Conservation (phyloP, 1,139 yeast species). For the Suhomyces choctaworum region DNA sequence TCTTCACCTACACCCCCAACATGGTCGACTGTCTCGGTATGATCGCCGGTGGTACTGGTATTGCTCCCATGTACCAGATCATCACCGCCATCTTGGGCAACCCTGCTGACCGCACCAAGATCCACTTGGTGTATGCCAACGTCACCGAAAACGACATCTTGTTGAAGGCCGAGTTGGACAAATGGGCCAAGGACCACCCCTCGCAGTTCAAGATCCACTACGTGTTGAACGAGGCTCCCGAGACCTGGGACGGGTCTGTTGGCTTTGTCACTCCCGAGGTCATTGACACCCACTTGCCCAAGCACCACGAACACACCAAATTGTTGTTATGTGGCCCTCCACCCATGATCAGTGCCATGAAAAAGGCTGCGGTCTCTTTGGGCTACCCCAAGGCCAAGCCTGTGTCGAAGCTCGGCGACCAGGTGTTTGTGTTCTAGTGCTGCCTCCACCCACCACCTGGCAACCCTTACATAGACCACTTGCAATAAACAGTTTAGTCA, state of each 20-base stretch:
- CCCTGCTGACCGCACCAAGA: slow-evolving; percentile 76
- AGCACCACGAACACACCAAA: slow-evolving; percentile 63
- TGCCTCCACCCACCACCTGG: not conserved
- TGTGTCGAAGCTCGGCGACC: slow-evolving; percentile 89
- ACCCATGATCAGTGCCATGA: slow-evolving; percentile 75
- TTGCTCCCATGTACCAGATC: slow-evolving; percentile 92
- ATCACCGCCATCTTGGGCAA: slow-evolving; percentile 74
- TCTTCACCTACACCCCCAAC: slow-evolving; percentile 81
- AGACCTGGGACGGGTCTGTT: slow-evolving; percentile 73
- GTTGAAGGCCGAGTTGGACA: slow-evolving; percentile 76
- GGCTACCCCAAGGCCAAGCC: slow-evolving; percentile 90
- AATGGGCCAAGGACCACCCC: slow-evolving; percentile 56
- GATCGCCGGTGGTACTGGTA: slow-evolving; percentile 95
- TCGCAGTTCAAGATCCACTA: slow-evolving; percentile 73
- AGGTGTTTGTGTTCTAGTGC: slow-evolving; percentile 76
- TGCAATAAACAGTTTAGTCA: too few species aligned
- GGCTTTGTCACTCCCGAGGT: slow-evolving; percentile 85
- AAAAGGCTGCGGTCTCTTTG: slow-evolving; percentile 74
- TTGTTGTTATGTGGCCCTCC: slow-evolving; percentile 95
- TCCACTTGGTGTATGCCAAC: slow-evolving; percentile 74
- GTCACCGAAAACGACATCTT: slow-evolving; percentile 77
- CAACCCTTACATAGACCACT: not conserved
- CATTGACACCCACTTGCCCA: slow-evolving; percentile 65
- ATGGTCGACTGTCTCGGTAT: slow-evolving; percentile 74
- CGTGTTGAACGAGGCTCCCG: slow-evolving; percentile 72